These are phyloP conservation scores for Dimargaris cristalligena DNA, from an alignment of 192 early-diverging fungal genomes.

Conservation along the genomic window DNA sequence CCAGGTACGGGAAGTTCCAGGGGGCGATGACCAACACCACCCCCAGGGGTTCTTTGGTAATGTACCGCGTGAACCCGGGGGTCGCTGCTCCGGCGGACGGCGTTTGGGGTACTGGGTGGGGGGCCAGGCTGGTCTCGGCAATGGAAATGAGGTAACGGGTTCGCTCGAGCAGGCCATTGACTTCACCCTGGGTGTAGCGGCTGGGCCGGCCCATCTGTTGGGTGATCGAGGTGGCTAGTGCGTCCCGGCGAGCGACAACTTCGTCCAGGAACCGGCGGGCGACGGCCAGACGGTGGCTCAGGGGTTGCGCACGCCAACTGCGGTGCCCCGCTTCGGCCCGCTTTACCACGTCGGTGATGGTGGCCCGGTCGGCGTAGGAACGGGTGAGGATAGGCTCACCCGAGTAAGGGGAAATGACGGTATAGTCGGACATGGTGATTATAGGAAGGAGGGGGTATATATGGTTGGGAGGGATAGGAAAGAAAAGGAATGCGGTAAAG, in stretches of 20 bases:
- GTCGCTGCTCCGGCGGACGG: too few relatives aligned
- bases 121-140: conserved; percentile 35
- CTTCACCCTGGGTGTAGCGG: conserved; percentile 43
- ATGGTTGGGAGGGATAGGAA: too few relatives aligned
- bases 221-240: conserved; percentile 35
- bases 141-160: conserved; percentile 49
- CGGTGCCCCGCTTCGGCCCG: conserved; percentile 25
- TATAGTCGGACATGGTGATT: background rate
- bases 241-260: conserved; percentile 37
- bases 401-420: background rate
- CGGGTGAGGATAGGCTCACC: background rate
- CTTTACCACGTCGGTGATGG: conserved; percentile 16
- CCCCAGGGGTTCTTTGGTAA: conserved; percentile 55
- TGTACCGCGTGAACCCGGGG: conserved; percentile 40
- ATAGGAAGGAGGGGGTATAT: too few relatives aligned
- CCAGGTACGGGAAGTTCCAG: conserved; percentile 77
- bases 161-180: conserved; percentile 50
- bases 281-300: conserved; percentile 33
- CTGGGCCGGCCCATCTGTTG: conserved; percentile 55
- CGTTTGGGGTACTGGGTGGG: background rate
- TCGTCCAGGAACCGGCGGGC: conserved; percentile 30
- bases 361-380: background rate
- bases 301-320: conserved; percentile 33
- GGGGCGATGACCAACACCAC: conserved; percentile 44
- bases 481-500: too few relatives aligned